A percentile compares a stretch with the other conserved stretches of the same genome.
These are phyloP conservation scores for Plasmodium ovale DNA, from an alignment of 169 alveolate species.

Conservation along the genomic window DNA sequence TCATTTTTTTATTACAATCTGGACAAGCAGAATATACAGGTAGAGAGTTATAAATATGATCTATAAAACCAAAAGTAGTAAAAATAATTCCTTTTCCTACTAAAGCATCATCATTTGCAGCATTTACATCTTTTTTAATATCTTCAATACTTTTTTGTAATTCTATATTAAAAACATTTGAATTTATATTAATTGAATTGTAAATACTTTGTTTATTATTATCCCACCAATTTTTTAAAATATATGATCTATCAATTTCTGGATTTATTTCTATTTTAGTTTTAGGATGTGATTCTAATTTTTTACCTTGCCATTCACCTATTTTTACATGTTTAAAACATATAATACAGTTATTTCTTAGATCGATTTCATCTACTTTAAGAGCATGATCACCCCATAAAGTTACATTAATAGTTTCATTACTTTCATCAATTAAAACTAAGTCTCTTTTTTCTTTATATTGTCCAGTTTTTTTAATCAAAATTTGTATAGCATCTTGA, in stretches of 20 bases:
- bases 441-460: constrained; percentile 81
- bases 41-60: constrained; percentile 46
- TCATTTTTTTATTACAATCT: constrained; percentile 83
- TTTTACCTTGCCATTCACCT: constrained; percentile 85
- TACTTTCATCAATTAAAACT: constrained; percentile 76
- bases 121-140: constrained; percentile 72
- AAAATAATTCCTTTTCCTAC: constrained; percentile 78
- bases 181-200: constrained; percentile 2
- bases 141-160: constrained; percentile 72
- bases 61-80: constrained; percentile 71
- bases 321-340: constrained; percentile 79
- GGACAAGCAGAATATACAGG: constrained; percentile 81
- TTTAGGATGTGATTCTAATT: constrained; percentile 79
- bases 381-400: constrained; percentile 80
- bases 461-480: constrained; percentile 78
- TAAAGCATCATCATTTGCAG: constrained; percentile 49
- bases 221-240: constrained; percentile 82
- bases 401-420: constrained; percentile 81
- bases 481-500: constrained; percentile 28
- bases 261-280: constrained; percentile 83
- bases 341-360: constrained; percentile 33
- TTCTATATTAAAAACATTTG: neutral
- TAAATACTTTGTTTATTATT: constrained; percentile 69
- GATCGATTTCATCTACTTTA: constrained; percentile 30
- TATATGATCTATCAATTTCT: constrained; percentile 77